Base-by-base conservation (phyloP, 139 green algal species). In the Astrephomene gubernaculifera region DNA sequence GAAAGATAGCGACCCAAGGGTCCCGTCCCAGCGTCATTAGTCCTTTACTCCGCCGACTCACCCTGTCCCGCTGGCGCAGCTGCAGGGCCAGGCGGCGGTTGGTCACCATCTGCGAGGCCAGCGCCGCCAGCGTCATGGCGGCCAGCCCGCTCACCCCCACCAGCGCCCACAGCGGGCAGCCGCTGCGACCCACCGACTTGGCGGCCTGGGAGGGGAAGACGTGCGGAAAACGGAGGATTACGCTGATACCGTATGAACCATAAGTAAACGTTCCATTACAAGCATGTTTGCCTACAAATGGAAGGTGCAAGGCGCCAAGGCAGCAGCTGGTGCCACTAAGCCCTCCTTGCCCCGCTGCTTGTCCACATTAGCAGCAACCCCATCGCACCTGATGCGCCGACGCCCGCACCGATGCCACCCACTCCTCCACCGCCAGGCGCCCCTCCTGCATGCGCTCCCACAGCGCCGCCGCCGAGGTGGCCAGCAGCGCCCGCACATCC, bases 41-140 rank as follows among this genome's bases (percentile, higher is more conserved):
- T 12, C 49, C 49, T 14, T 19, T 14, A 19, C 4, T 6, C 49
- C n/a, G 17, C 17, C 27, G 2, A 19, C 78, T 6, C 31, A 86
- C 80, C 67, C 27, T 60, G 80, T 86, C 80, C 52, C 68, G 67
- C 80, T 86, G 80, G 19, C 64, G 67, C 67, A 86, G 67, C 52
- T 86, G 80, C 65, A 17, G 29, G 1, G 67, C 12, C n/a, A 86
- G 35, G n/a, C 39, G 38, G 35, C 67, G n/a, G 80, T 79, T 86
- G 65, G 25, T 10, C 4, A 44, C 6, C 31, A 85, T 1, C 79
- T 85, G 79, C 7, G 64, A n/a, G 33, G 64, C 79, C 63, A 85
- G 61, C 44, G 79, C 79, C 41, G 63, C 64, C 63, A 85, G 63
- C 24, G 64, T 44, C 63, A 85, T 33, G 44, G 60, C 63, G 1